Conservation (phyloP, 2,329 filamentous ascomycete genomes). For the Aspergillus quadrilineatus region DNA sequence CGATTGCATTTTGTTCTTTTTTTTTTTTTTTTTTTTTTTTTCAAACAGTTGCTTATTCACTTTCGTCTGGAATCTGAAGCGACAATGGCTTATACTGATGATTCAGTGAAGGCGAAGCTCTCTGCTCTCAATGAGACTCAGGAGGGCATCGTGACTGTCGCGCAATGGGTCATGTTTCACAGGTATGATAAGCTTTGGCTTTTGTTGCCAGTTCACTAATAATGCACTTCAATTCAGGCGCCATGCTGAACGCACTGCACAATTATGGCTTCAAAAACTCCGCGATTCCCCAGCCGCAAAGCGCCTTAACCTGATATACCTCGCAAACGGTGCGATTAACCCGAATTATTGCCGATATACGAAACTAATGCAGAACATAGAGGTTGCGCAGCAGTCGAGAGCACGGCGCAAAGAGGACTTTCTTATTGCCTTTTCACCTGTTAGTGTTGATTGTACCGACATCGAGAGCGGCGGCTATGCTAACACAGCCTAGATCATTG, state of each 20-base stretch:
- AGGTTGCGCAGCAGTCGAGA: conserved; percentile 95
- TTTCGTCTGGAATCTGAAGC: neutral
- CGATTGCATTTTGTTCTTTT: neutral
- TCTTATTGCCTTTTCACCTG: conserved; percentile 82
- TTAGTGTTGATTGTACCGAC: conserved; percentile 27
- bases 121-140: conserved; percentile 95
- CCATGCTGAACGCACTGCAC: conserved; percentile 86
- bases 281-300: conserved; percentile 85
- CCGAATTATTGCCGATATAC: neutral
- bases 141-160: conserved; percentile 92
- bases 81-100: conserved; percentile 89
- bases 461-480: neutral
- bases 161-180: conserved; percentile 99
- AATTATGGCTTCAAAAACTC: conserved; percentile 86
- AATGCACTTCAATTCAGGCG: conserved; percentile 56
- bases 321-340: conserved; percentile 76
- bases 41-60: neutral
- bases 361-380: conserved; percentile 49
- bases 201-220: conserved; percentile 17
- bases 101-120: conserved; percentile 91
- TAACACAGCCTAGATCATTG: conserved; percentile 61
- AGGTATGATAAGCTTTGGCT: conserved; percentile 55
- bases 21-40: neutral
- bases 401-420: conserved; percentile 92
- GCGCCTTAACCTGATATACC: conserved; percentile 85